Evolutionary conservation across 805 yeast genomes (phyloP), one percentile per base, ranked within the genome.

Genomic region (Yarrowia keelungensis): DNA sequence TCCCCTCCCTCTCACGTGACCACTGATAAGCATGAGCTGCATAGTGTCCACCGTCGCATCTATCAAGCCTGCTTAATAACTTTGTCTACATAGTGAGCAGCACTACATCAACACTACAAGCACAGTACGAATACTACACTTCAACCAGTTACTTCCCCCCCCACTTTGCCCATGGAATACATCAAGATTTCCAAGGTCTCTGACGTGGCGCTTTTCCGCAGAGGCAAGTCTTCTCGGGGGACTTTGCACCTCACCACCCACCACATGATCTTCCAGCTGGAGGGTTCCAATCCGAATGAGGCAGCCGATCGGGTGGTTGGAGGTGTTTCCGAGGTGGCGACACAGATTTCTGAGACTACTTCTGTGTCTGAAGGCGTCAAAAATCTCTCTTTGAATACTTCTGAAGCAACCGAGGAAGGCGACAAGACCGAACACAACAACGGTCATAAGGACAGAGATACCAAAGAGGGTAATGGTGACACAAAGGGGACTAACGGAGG

Each of bases 241-340:
- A 82, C 87, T 3, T 75, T 90, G 38, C 93, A 88, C 75, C 77
- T 90, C 54, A 89, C 93, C 1, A 85, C 91, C 7, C 93, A 90
- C 75, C 95, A 90, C 78, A 77, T 90, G 73, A 89, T 90, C 43
- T 90, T 89, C 76, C 79, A 76, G 61, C 42, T 65, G 15, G 59
- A 42, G 26, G 45, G 51, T 38, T 45, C 42, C 53, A 61, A 46
- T 45, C 54, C 51, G 2, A 16, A 26, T 22, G 51, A 61, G 67
- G 54, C 46, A 39, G 54, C 54, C 51, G 51, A 61, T 47, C 67
- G 54, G 19, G 47, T 70, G 72, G 43, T 41, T 42, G 70, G 69
- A 69, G 72, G 35, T 43, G 61, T 16, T 59, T 62, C 19, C 56
- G 32, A 5, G 32, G 74, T 81, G 41, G 70, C 47, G 38, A 19